phyloP scores from a whole-genome alignment of 179 eudicot species.

The Actinidia chinensis region DNA sequence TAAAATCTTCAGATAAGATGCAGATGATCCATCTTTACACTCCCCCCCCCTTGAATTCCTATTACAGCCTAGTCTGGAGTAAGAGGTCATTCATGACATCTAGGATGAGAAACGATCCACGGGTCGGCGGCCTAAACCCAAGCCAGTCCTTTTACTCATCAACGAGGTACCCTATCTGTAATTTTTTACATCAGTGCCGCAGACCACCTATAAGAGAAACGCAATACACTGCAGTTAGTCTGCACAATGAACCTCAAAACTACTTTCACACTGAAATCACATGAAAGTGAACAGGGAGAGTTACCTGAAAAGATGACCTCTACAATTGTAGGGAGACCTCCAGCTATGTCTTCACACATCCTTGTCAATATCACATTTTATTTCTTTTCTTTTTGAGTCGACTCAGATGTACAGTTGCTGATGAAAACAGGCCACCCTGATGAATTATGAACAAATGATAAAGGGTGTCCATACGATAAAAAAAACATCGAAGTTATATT shows the following conservation, averaged over 20 bases:
- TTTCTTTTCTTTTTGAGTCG: no score
- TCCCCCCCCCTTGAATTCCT: constrained; percentile 52
- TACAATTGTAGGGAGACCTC: constrained; percentile 94
- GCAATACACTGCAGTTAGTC: neutral
- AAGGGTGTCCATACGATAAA: neutral
- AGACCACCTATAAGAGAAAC: constrained; percentile 49
- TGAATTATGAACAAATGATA: constrained; percentile 22
- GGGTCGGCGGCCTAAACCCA: constrained; percentile 75
- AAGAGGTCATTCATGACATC: constrained; percentile 86
- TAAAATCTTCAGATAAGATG: no score
- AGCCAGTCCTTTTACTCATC: constrained; percentile 84
- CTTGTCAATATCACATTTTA: constrained; percentile 95
- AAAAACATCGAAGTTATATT: neutral
- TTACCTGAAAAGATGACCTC: constrained; percentile 95
- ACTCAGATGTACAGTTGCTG: constrained; percentile 94
- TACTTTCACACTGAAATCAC: neutral
- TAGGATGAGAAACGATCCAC: constrained; percentile 97
- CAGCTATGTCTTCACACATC: constrained; percentile 90
- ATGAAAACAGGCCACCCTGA: constrained; percentile 99
- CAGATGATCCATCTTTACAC: constrained; percentile 36
- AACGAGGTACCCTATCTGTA: constrained; percentile 83
- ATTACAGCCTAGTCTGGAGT: constrained; percentile 67
- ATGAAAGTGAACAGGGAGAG: neutral
- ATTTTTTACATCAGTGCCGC: constrained; percentile 95
- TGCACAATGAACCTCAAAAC: neutral